Evolutionary conservation across 2,329 filamentous ascomycete species (phyloP), one percentile per base, ranked within the genome.

Genomic region (Colletotrichum ledebouriae): DNA sequence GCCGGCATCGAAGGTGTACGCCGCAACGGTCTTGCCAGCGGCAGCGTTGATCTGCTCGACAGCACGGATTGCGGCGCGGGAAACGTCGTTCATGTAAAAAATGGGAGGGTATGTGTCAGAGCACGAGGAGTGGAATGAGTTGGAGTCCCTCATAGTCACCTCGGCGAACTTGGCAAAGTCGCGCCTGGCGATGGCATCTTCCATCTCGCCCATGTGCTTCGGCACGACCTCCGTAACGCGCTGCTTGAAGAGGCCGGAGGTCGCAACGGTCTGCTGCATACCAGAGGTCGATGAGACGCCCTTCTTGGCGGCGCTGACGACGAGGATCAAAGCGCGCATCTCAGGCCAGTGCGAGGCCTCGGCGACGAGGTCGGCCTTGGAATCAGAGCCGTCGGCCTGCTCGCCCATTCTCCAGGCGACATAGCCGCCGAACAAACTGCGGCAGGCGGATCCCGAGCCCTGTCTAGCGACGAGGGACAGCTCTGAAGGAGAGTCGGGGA

Each of bases 61-160:
- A 15, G 94, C 90, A 59, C 93, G 87, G 69, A 99, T 93, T 6
- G 95, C 94, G 1, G 95, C 94, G 42, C 92, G 86, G 20, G 92
- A 95, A 15, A 95, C 90, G 78, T 99, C 96, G 81, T 98, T 99
- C 86, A 99, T 90, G 85, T 99, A 99, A 82, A 97, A 98, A 77
- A 99, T 99, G 17, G 97, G 96, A 50, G 97, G 96, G 82, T 94
- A 94, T 2, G 96, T 98, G 78, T 99, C 96, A 74, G 97, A 85
- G 79, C 96, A 98, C 65, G 91, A 94, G 42, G 96, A 93, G 80
- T 99, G 96, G 89, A 99, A 99, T 68, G 90, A 93, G 83, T 99
- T 99, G 77, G 92, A 97, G 78, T 99, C 96, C 79, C 90, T 91
- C 94, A 98, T 99, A 15, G 96, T 97, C 70, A 98, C 87, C 78